These are phyloP conservation scores for Globisporangium nagaii DNA, from an alignment of 352 stramenopile genomes.

Conservation along the genomic window DNA sequence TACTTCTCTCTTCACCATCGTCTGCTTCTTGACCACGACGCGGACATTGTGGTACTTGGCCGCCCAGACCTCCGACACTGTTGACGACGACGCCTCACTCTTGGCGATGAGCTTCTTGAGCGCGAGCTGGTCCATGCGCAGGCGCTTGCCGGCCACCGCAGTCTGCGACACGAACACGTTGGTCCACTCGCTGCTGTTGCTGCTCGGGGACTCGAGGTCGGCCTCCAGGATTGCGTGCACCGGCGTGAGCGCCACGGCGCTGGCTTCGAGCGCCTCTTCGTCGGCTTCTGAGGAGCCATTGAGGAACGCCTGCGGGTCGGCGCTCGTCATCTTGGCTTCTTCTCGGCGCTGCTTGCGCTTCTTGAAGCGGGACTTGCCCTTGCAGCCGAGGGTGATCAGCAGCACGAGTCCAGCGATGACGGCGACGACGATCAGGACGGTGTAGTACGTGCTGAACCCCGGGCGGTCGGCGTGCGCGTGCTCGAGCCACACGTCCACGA, in stretches of 20 bases:
- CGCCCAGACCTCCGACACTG: not conserved
- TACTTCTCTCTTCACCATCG: constrained; percentile 4
- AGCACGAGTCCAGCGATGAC: constrained; percentile 4
- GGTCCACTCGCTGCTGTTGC: constrained; percentile 1
- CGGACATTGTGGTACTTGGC: constrained; percentile 27
- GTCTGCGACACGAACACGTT: constrained; percentile 23
- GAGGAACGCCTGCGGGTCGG: constrained; percentile 7
- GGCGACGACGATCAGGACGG: not conserved
- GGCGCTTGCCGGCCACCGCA: constrained; percentile 2
- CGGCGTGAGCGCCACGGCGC: not conserved
- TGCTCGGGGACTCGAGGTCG: constrained; percentile 1
- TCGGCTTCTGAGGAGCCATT: not conserved
- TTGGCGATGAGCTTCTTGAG: constrained; percentile 35
- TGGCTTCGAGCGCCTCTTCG: not conserved
- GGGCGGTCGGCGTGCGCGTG: constrained; percentile 5
- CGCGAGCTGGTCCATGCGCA: constrained; percentile 17
- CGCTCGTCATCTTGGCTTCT: constrained; percentile 12
- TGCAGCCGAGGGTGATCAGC: constrained; percentile 2
- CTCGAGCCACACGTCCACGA: constrained; percentile 9
- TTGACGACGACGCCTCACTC: constrained; percentile 18
- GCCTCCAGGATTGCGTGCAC: constrained; percentile 9
- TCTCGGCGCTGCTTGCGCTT: not conserved
- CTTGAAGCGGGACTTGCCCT: not conserved
- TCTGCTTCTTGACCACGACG: constrained; percentile 55
- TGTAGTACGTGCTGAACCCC: constrained; percentile 5